phyloP scores from a whole-genome alignment of 192 early-diverging fungal genomes.

The Mortierella hygrophila region DNA sequence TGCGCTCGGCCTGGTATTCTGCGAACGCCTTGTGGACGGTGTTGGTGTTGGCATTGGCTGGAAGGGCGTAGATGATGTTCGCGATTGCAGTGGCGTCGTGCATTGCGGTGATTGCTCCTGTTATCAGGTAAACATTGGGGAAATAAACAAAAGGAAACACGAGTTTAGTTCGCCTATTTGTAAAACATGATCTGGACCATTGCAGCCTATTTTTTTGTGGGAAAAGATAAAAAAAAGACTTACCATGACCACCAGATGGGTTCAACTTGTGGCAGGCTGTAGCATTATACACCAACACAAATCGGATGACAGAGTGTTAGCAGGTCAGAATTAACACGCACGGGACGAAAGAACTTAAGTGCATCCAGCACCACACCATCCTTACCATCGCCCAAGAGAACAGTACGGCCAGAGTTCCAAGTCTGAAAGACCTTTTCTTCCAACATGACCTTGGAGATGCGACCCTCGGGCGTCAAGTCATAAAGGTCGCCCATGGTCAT shows the following conservation, averaged over 20 bases:
- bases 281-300: not conserved
- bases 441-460: conserved; percentile 16
- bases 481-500: not conserved
- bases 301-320: no score
- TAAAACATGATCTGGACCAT: no score
- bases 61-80: not conserved
- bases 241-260: not conserved
- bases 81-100: not conserved
- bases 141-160: no score
- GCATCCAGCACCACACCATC: no score
- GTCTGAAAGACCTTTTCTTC: conserved; percentile 18
- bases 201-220: no score
- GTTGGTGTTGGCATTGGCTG: not conserved
- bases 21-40: not conserved
- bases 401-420: not conserved
- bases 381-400: conserved; percentile 10
- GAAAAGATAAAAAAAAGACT: no score
- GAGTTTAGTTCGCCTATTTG: no score
- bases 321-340: no score
- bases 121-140: not conserved
- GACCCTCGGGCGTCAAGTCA: not conserved
- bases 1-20: conserved; percentile 6
- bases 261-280: conserved; percentile 8
- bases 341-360: no score
- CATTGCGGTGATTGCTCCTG: conserved; percentile 4